These are phyloP conservation scores for Yamadazyma dendronema DNA, from an alignment of 1,139 yeast genomes.

Conservation along the genomic window DNA sequence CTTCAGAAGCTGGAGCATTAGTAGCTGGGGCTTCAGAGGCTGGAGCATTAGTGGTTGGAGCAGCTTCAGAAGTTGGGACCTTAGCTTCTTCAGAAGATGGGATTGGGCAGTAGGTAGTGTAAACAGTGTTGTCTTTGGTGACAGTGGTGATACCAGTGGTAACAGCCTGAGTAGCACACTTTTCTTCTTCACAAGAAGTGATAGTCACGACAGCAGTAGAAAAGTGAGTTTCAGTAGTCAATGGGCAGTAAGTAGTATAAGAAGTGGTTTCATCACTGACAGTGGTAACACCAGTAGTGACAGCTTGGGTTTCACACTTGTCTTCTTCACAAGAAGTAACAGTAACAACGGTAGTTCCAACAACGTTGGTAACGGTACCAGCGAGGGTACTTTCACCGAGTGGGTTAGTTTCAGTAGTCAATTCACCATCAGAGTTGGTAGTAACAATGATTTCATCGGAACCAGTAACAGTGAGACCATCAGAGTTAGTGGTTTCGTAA, in stretches of 20 bases:
- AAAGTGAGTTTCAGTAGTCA: conserved; percentile 14
- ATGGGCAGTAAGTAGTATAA: conserved; percentile 37
- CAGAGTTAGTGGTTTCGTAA: conserved; percentile 7
- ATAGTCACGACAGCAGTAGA: conserved; percentile 38
- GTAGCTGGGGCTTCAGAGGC: conserved; percentile 6
- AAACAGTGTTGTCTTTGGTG: conserved; percentile 31
- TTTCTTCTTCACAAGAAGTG: conserved; percentile 45
- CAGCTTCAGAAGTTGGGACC: conserved; percentile 2
- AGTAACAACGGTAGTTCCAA: conserved; percentile 30
- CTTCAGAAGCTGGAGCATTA: conserved; percentile 2
- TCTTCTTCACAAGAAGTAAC: conserved; percentile 47
- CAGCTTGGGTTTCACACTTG: conserved; percentile 29
- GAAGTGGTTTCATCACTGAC: conserved; percentile 25
- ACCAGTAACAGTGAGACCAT: conserved; percentile 8
- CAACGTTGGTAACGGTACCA: conserved; percentile 20
- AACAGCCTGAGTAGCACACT: conserved; percentile 27
- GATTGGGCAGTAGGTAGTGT: conserved; percentile 50
- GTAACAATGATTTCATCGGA: conserved; percentile 13
- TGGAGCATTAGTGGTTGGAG: conserved; percentile 8
- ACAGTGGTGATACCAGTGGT: conserved; percentile 41
- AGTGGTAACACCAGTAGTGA: conserved; percentile 21
- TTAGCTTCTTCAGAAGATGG: conserved; percentile 23
- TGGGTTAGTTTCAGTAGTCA: conserved; percentile 10
- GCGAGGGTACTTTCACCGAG: conserved; percentile 11
- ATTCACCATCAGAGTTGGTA: conserved; percentile 11